Conservation (phyloP, 768 basidiomycete species). For the Dacryopinax spathularia region DNA sequence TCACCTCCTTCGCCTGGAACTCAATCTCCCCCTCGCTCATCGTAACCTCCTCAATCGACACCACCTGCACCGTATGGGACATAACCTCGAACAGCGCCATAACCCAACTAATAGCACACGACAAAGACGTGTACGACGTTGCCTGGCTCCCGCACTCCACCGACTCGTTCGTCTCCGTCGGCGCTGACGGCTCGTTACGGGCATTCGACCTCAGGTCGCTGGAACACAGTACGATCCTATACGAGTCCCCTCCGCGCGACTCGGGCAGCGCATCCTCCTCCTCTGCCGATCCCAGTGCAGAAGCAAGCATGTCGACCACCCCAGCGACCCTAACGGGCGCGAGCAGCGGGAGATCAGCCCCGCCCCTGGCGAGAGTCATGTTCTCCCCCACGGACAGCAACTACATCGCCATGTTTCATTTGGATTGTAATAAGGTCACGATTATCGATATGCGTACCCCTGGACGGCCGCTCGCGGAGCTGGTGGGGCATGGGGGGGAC, state of each 20-base stretch:
- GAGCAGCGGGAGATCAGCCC: slow-evolving; percentile 40
- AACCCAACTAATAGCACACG: slow-evolving; percentile 94
- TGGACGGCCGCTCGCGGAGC: slow-evolving; percentile 85
- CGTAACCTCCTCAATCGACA: slow-evolving; percentile 96
- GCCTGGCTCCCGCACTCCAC: slow-evolving; percentile 96
- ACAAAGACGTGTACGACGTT: slow-evolving; percentile 91
- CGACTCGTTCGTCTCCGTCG: slow-evolving; percentile 95
- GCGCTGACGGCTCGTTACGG: slow-evolving; percentile 89
- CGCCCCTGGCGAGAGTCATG: slow-evolving; percentile 70
- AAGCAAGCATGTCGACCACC: slow-evolving; percentile 37
- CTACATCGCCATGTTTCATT: slow-evolving; percentile 94
- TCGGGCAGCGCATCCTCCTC: slow-evolving; percentile 21
- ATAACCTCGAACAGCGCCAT: slow-evolving; percentile 85
- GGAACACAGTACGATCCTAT: slow-evolving; percentile 96
- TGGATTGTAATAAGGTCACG: slow-evolving; percentile 78
- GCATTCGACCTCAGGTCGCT: slow-evolving; percentile 93
- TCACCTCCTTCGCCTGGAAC: slow-evolving; percentile 98
- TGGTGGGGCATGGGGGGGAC: slow-evolving; percentile 65
- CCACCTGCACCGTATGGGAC: slow-evolving; percentile 98
- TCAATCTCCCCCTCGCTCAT: slow-evolving; percentile 78
- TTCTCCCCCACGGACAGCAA: slow-evolving; percentile 87
- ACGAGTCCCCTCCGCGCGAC: slow-evolving; percentile 40
- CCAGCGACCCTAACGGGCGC: slow-evolving; percentile 20
- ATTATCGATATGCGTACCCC: slow-evolving; percentile 96
- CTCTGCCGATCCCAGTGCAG: slow-evolving; percentile 63